Evolutionary conservation across 2,329 filamentous ascomycete species (phyloP), one percentile per base, ranked within the genome.

Genomic region (Fusarium hainanense): DNA sequence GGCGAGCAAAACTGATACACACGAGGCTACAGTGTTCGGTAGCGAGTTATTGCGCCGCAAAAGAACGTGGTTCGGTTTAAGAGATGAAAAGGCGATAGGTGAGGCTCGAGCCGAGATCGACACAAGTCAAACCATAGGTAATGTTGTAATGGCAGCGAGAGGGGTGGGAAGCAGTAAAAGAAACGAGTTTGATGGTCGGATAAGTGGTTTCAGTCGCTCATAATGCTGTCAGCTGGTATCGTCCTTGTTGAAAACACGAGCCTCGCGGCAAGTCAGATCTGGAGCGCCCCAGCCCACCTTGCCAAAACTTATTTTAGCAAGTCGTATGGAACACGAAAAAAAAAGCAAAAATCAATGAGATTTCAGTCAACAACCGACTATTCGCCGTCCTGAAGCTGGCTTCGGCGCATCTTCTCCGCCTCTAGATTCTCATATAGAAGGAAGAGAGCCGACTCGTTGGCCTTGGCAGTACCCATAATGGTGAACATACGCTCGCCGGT

Each of bases 401-500:
- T 97, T 79, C 96, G 93, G 76, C 96, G 93, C 90, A 97, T 97
- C 89, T 99, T 99, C 86, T 99, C 96, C 18, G 94, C 95, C 84
- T 99, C 96, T 54, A 99, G 89, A 82, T 99, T 99, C 87, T 99
- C 96, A 80, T 99, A 99, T 69, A 99, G 86, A 56, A 99, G 90
- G 82, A 97, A 98, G 28, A 99, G 87, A 7, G 96, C 96, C 74
- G 94, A 95, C 83, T 99, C 96, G 77, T 99, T 99, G 70, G 94
- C 93, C 82, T 91, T 92, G 65, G 93, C 91, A 66, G 93, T 97
- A 73, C 96, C 96, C 88, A 97, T 98, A 79, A 99, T 99, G 77
- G 96, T 99, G 85, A 99, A 99, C 96, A 99, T 99, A 77, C 96
- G 91, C 87, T 99, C 96, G 72, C 96, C 96, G 65, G 93, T 97